Conservation (phyloP, 805 yeast species). For the Starmerella kuoi region DNA sequence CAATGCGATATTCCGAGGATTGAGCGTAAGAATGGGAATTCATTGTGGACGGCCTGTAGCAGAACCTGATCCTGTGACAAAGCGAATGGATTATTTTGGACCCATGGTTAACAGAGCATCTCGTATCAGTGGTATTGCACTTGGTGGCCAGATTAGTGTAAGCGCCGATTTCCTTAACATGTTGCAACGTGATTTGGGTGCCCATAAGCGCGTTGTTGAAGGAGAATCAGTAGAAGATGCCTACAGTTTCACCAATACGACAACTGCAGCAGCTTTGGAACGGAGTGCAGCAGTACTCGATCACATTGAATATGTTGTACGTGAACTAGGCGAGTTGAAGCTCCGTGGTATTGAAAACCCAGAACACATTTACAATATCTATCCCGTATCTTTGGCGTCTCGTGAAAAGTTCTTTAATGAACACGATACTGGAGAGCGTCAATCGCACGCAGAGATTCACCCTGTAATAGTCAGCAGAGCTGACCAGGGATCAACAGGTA, state of each 20-base stretch:
- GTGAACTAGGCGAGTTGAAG: conserved; percentile 71
- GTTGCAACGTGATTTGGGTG: conserved; percentile 40
- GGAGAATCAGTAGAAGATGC: conserved; percentile 13
- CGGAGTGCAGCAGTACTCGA: conserved; percentile 35
- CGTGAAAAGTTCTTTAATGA: conserved; percentile 32
- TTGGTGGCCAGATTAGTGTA: conserved; percentile 93
- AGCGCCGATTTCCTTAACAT: conserved; percentile 72
- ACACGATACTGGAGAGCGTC: not conserved
- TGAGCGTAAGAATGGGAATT: conserved; percentile 94
- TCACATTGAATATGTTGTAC: conserved; percentile 55
- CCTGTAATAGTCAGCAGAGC: not conserved
- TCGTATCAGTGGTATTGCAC: conserved; percentile 86
- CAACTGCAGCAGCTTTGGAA: conserved; percentile 16
- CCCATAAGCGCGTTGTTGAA: conserved; percentile 26
- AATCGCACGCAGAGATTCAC: not conserved
- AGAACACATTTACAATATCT: conserved; percentile 67
- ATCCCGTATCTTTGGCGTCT: conserved; percentile 51
- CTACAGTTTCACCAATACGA: conserved; percentile 10
- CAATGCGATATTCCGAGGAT: conserved; percentile 63
- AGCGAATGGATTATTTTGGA: conserved; percentile 97
- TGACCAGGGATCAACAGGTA: not conserved
- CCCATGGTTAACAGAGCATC: conserved; percentile 97
- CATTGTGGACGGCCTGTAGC: conserved; percentile 98
- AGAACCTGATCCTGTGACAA: conserved; percentile 85
- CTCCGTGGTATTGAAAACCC: conserved; percentile 91